Conservation (phyloP, 2,329 filamentous ascomycete genomes). For the Fusarium falciforme region DNA sequence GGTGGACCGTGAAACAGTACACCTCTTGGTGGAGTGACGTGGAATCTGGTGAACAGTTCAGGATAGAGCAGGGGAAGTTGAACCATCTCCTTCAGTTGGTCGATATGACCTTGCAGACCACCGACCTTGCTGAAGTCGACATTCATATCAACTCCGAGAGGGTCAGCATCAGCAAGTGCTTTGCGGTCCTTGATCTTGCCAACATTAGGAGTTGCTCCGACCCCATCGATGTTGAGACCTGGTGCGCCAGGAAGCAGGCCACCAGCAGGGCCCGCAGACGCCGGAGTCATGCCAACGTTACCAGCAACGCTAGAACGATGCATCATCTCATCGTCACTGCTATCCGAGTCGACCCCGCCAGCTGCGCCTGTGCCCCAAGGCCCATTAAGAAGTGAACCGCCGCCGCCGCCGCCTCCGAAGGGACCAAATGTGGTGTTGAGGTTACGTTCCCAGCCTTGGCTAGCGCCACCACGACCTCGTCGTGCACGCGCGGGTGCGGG, state of each 20-base stretch:
- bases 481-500: conserved; percentile 77
- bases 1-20: conserved; percentile 97
- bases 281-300: conserved; percentile 71
- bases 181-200: conserved; percentile 96
- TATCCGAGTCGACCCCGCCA: conserved; percentile 90
- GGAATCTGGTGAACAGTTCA: conserved; percentile 90
- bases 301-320: conserved; percentile 69
- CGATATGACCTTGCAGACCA: conserved; percentile 91
- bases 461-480: conserved; percentile 71
- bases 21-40: conserved; percentile 92
- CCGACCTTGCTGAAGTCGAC: conserved; percentile 96
- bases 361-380: conserved; percentile 79
- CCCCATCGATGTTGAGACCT: conserved; percentile 57
- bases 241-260: conserved; percentile 57
- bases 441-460: conserved; percentile 77
- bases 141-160: conserved; percentile 89
- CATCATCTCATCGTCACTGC: conserved; percentile 90
- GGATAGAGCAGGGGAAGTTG: conserved; percentile 93
- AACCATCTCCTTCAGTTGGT: conserved; percentile 99
- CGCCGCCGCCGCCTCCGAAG: conserved; percentile 86
- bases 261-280: conserved; percentile 60
- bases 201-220: conserved; percentile 76
- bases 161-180: conserved; percentile 91
- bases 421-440: conserved; percentile 92
- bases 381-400: conserved; percentile 77